Evolutionary conservation across 306 rosid genomes (phyloP).

Genomic region (Alnus rubra): DNA sequence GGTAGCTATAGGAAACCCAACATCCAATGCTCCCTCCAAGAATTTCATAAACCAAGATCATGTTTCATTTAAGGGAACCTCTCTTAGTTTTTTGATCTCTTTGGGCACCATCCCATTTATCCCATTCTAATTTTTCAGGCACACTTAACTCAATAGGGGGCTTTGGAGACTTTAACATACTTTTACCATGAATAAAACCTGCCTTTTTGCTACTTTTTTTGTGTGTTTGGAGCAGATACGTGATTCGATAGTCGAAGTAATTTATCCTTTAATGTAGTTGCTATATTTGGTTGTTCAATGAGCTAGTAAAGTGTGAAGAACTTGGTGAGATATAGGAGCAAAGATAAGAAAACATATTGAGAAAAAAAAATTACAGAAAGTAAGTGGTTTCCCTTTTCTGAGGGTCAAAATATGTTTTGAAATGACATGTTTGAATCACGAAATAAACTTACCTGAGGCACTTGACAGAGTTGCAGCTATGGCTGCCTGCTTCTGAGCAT

Average conservation of each 20-base stretch:
- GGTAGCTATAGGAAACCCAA: slow-evolving; percentile 51
- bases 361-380: slow-evolving; percentile 17
- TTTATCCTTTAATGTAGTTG: slow-evolving; percentile 49
- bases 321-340: slow-evolving; percentile 62
- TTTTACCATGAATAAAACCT: slow-evolving; percentile 33
- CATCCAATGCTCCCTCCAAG: slow-evolving; percentile 72
- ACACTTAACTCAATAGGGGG: slow-evolving; percentile 40
- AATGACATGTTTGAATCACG: slow-evolving; percentile 12
- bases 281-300: slow-evolving; percentile 52
- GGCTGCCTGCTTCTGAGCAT: slow-evolving; percentile 87
- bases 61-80: slow-evolving; percentile 62
- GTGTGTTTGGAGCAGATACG: slow-evolving; percentile 45
- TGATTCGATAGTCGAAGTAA: slow-evolving; percentile 37
- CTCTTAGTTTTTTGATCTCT: slow-evolving; percentile 60
- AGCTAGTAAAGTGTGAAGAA: slow-evolving; percentile 74
- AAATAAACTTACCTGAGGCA: slow-evolving; percentile 62
- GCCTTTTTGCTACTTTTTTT: slow-evolving; percentile 45
- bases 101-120: slow-evolving; percentile 56
- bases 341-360: slow-evolving; percentile 68
- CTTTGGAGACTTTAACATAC: slow-evolving; percentile 45
- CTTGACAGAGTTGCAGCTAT: slow-evolving; percentile 69
- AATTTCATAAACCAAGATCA: slow-evolving; percentile 84
- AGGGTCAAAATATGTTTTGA: not conserved
- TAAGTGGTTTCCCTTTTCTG: slow-evolving; percentile 4
- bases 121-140: slow-evolving; percentile 82